Conservation (phyloP, 768 basidiomycete species). For the Xanthoconium stramineum region DNA sequence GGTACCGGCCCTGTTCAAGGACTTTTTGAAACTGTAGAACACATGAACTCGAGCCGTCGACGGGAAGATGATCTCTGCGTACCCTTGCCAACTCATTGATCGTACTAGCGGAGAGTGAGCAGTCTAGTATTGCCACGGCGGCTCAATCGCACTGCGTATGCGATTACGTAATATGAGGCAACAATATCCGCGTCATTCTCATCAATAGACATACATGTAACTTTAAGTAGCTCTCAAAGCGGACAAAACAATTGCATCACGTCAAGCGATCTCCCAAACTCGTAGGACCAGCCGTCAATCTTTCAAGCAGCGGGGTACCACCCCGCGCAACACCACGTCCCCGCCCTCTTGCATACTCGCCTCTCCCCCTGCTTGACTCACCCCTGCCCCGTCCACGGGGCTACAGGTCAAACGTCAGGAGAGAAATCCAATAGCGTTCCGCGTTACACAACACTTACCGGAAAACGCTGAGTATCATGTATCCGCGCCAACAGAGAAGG, state of each 20-base stretch:
- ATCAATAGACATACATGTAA: not conserved
- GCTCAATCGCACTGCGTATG: not conserved
- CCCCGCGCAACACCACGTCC: slow-evolving; percentile 22
- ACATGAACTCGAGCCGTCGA: not conserved
- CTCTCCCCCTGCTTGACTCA: slow-evolving; percentile 17
- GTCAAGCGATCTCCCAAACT: slow-evolving; percentile 21
- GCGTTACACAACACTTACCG: slow-evolving; percentile 16
- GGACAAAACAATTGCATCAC: not conserved
- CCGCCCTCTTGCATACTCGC: slow-evolving; percentile 20
- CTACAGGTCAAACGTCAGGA: slow-evolving; percentile 8
- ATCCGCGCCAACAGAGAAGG: slow-evolving; percentile 25
- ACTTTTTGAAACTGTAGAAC: slow-evolving; percentile 80
- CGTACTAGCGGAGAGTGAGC: not conserved
- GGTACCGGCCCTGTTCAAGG: slow-evolving; percentile 87
- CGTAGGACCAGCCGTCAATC: slow-evolving; percentile 11
- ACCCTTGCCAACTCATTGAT: slow-evolving; percentile 59
- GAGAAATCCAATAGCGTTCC: not conserved
- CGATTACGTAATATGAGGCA: slow-evolving; percentile 19
- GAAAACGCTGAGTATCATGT: slow-evolving; percentile 15
- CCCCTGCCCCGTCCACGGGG: slow-evolving; percentile 23
- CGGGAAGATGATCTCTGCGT: not conserved
- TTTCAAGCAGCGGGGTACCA: slow-evolving; percentile 13
- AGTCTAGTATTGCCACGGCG: not conserved
- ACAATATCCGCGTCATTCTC: no score
- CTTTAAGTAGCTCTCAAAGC: not conserved